phyloP scores from a whole-genome alignment of 345 rosid species.

The Citrus hindsii region DNA sequence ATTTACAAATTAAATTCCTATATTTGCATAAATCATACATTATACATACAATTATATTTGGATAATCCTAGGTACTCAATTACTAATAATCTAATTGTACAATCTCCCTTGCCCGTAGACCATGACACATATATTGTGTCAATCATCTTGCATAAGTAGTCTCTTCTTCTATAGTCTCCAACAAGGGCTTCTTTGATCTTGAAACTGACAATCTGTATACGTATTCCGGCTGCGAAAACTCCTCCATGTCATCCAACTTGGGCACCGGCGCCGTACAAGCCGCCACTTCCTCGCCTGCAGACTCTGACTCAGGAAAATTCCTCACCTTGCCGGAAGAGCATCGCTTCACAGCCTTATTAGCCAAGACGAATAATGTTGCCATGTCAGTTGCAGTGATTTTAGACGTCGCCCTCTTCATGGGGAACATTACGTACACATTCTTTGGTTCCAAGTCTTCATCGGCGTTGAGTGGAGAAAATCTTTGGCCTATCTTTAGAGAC shows the following conservation, averaged over 20 bases:
- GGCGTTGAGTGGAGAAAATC: constrained; percentile 65
- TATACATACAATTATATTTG: neutral
- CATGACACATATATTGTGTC: neutral
- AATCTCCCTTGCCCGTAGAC: neutral
- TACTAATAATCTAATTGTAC: neutral
- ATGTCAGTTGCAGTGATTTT: constrained; percentile 60
- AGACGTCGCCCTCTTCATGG: constrained; percentile 65
- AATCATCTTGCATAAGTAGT: constrained; percentile 23
- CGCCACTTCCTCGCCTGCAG: neutral
- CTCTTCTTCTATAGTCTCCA: constrained; percentile 77
- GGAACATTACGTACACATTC: constrained; percentile 67
- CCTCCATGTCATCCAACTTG: constrained; percentile 60
- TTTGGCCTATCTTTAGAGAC: constrained; percentile 61
- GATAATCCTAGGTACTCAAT: neutral
- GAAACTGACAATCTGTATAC: constrained; percentile 56
- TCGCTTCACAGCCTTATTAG: constrained; percentile 46
- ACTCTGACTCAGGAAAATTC: constrained; percentile 37
- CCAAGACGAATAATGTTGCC: constrained; percentile 51
- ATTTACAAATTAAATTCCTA: neutral
- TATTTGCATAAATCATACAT: neutral
- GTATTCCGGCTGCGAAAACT: constrained; percentile 49
- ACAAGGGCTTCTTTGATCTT: constrained; percentile 73
- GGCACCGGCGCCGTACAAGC: constrained; percentile 34
- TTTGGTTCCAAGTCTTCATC: constrained; percentile 71
- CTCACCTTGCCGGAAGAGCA: constrained; percentile 28